These are phyloP conservation scores for Microsporum canis DNA, from an alignment of 2,329 filamentous ascomycete species.

Conservation along the genomic window DNA sequence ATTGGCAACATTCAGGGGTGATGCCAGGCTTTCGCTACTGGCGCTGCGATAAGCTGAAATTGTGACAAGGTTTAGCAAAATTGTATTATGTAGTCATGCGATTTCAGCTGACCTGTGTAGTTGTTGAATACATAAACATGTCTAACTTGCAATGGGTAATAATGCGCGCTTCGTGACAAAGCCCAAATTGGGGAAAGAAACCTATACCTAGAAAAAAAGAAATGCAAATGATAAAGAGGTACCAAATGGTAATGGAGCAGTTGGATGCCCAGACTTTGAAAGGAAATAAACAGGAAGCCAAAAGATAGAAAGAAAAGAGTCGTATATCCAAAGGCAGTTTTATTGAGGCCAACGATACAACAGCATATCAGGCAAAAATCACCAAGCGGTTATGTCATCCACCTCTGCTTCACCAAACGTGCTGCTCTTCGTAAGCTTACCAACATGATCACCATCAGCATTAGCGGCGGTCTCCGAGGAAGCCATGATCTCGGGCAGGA, in stretches of 20 bases:
- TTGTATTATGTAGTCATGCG: background rate
- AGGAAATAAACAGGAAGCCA: background rate
- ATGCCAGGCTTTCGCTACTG: background rate
- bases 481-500: conserved; percentile 79
- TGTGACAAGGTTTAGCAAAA: background rate
- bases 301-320: background rate
- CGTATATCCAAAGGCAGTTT: background rate
- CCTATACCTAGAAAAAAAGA: background rate
- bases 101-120: background rate
- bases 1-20: background rate
- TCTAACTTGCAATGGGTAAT: background rate
- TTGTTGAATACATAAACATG: conserved; percentile 4
- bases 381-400: conserved; percentile 94
- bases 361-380: conserved; percentile 18
- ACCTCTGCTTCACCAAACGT: conserved; percentile 94
- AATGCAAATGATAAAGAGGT: background rate
- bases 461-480: conserved; percentile 41
- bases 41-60: background rate
- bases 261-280: background rate
- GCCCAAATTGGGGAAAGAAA: background rate
- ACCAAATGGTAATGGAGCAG: background rate
- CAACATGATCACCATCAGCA: conserved; percentile 43
- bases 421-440: conserved; percentile 67
- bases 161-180: background rate
- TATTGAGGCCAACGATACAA: background rate